phyloP scores from a whole-genome alignment of 768 basidiomycete species.

The Boletus subparvulus region DNA sequence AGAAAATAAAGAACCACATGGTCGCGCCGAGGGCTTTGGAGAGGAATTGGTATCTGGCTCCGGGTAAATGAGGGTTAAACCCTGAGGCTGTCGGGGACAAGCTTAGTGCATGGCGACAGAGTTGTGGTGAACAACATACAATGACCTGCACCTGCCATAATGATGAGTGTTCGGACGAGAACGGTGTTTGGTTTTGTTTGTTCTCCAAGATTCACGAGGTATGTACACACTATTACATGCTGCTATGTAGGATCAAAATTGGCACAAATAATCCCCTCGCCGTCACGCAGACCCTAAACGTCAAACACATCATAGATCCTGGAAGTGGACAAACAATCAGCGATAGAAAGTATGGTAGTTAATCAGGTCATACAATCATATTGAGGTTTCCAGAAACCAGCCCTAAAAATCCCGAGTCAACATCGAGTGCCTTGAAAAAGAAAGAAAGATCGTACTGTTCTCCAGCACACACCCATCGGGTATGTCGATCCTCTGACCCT shows the following conservation, averaged over 20 bases:
- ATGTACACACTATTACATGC: background rate
- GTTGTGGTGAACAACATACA: constrained; percentile 17
- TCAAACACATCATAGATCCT: constrained; percentile 7
- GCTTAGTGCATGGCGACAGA: constrained; percentile 1
- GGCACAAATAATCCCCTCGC: background rate
- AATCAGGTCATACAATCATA: constrained; percentile 43
- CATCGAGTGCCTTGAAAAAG: background rate
- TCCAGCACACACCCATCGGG: constrained; percentile 81
- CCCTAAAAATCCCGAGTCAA: constrained; percentile 35
- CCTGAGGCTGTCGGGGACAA: constrained; percentile 52
- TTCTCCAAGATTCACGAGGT: background rate
- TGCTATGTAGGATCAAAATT: background rate
- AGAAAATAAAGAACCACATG: constrained; percentile 99
- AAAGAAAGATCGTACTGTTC: constrained; percentile 44
- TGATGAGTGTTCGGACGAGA: constrained; percentile 26
- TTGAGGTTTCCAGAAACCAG: constrained; percentile 76
- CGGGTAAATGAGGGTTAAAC: constrained; percentile 87
- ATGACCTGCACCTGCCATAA: constrained; percentile 35
- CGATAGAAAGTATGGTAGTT: background rate
- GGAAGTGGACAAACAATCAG: background rate
- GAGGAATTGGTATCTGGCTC: constrained; percentile 71
- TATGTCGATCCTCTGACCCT: constrained; percentile 79
- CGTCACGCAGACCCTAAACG: background rate
- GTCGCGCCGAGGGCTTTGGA: constrained; percentile 85
- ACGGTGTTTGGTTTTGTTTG: constrained; percentile 28